A percentile compares a stretch with the other conserved stretches of the same genome.
phyloP scores from a whole-genome alignment of 768 basidiomycete species.

The Kondoa malvinella region DNA sequence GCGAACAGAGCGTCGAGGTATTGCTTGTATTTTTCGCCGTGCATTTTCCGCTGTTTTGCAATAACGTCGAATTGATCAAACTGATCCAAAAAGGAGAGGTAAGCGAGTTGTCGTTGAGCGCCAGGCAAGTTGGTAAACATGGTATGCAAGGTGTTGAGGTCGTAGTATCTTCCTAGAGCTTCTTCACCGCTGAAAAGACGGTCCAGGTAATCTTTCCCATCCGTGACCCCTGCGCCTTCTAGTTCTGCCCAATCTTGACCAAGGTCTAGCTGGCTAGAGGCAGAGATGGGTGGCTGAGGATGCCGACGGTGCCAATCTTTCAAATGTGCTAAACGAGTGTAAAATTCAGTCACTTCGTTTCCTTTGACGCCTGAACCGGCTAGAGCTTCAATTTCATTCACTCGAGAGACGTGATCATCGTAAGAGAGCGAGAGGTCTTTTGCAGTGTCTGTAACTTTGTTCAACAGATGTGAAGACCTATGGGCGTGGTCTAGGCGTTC shows the following conservation, averaged over 20 bases:
- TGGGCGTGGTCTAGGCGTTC: slow-evolving; percentile 52
- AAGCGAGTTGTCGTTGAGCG: slow-evolving; percentile 60
- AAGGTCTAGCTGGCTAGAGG: not conserved
- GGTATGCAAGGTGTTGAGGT: slow-evolving; percentile 69
- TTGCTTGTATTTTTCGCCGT: slow-evolving; percentile 51
- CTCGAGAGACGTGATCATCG: slow-evolving; percentile 15
- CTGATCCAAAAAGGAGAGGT: slow-evolving; percentile 81
- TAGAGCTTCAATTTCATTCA: slow-evolving; percentile 23
- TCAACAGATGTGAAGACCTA: slow-evolving; percentile 73
- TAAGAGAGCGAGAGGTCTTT: slow-evolving; percentile 14
- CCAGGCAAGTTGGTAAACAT: slow-evolving; percentile 78
- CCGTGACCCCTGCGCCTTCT: slow-evolving; percentile 48
- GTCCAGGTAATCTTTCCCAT: slow-evolving; percentile 59
- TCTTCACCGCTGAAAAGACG: slow-evolving; percentile 88
- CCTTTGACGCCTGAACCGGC: slow-evolving; percentile 22
- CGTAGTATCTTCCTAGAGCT: slow-evolving; percentile 81
- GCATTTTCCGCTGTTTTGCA: slow-evolving; percentile 32
- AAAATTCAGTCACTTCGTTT: slow-evolving; percentile 73
- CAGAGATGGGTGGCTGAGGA: slow-evolving; percentile 51
- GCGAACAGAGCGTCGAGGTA: slow-evolving; percentile 67
- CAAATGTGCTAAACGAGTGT: slow-evolving; percentile 83
- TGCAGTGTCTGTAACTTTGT: slow-evolving; percentile 46
- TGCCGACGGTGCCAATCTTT: slow-evolving; percentile 93
- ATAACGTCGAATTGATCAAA: slow-evolving; percentile 22
- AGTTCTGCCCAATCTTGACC: slow-evolving; percentile 38